A percentile compares a stretch with the other conserved stretches of the same genome.
phyloP scores from a whole-genome alignment of 2,329 filamentous ascomycete species.

The Passalora sequoiae region DNA sequence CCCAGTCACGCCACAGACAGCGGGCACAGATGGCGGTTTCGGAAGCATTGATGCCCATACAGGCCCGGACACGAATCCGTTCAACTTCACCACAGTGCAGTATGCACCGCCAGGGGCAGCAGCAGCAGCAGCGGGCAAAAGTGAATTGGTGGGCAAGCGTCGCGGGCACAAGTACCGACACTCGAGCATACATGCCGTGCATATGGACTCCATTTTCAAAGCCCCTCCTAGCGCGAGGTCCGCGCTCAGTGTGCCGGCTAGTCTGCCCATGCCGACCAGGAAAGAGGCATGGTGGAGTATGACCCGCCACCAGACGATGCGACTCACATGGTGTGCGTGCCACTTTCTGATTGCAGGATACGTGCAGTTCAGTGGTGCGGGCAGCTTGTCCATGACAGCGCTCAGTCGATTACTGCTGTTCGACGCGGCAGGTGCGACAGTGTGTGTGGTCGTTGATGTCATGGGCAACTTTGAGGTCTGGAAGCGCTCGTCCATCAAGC shows the following conservation, averaged over 20 bases:
- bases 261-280: slow-evolving; percentile 83
- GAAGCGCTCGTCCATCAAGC: slow-evolving; percentile 84
- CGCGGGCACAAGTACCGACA: slow-evolving; percentile 98
- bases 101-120: slow-evolving; percentile 30
- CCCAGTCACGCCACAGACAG: slow-evolving; percentile 32
- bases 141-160: slow-evolving; percentile 79
- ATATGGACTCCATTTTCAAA: slow-evolving; percentile 95
- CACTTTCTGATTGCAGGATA: slow-evolving; percentile 78
- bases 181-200: slow-evolving; percentile 71
- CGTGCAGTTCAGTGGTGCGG: slow-evolving; percentile 78
- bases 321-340: slow-evolving; percentile 83
- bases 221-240: slow-evolving; percentile 75
- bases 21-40: slow-evolving; percentile 29
- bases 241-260: slow-evolving; percentile 82
- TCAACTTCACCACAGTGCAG: slow-evolving; percentile 79
- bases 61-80: slow-evolving; percentile 57
- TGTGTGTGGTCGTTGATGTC: slow-evolving; percentile 89
- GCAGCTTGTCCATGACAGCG: slow-evolving; percentile 84
- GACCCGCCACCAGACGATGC: slow-evolving; percentile 76
- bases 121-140: slow-evolving; percentile 52
- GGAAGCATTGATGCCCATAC: slow-evolving; percentile 18
- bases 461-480: slow-evolving; percentile 96
- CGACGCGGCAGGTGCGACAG: slow-evolving; percentile 83
- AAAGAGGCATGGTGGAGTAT: slow-evolving; percentile 85
- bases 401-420: slow-evolving; percentile 92